Conservation (phyloP, 2,329 filamentous ascomycete genomes). For the Acrocalymma vagum region DNA sequence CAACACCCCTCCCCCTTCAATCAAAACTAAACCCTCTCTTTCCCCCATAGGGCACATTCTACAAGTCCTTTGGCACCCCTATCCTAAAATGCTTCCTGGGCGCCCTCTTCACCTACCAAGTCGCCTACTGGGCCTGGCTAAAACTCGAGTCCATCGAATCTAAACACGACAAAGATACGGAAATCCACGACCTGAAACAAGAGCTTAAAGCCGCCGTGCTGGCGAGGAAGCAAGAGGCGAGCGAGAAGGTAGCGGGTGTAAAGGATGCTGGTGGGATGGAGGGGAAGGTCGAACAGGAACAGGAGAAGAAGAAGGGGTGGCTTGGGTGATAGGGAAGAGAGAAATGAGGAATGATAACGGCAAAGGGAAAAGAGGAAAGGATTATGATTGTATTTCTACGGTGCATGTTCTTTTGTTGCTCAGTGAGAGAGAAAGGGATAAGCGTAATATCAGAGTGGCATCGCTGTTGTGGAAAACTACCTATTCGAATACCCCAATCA, state of each 20-base stretch:
- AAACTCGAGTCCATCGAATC: slow-evolving; percentile 78
- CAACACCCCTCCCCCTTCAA: neutral
- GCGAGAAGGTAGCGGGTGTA: slow-evolving; percentile 12
- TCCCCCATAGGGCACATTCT: slow-evolving; percentile 65
- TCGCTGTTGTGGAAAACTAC: no score
- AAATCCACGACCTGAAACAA: slow-evolving; percentile 28
- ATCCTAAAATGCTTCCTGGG: slow-evolving; percentile 77
- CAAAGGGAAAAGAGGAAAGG: slow-evolving; percentile 17
- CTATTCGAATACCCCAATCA: no score
- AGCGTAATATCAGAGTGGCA: no score
- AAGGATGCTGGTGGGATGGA: slow-evolving; percentile 12
- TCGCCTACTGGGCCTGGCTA: slow-evolving; percentile 77
- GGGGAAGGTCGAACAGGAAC: slow-evolving; percentile 15
- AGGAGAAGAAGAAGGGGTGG: slow-evolving; percentile 13
- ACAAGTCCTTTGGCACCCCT: slow-evolving; percentile 77
- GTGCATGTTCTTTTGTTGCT: no score
- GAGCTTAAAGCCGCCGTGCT: slow-evolving; percentile 32
- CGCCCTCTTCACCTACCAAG: slow-evolving; percentile 80
- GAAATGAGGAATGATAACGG: slow-evolving; percentile 20
- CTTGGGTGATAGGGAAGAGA: slow-evolving; percentile 23
- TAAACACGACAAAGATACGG: slow-evolving; percentile 58
- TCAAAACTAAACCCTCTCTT: slow-evolving; percentile 1
- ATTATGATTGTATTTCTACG: no score
- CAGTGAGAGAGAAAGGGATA: no score
- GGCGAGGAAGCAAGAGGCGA: slow-evolving; percentile 19